Conservation (phyloP, 371 early-diverging fungal species). For the Mucor racemosus region DNA sequence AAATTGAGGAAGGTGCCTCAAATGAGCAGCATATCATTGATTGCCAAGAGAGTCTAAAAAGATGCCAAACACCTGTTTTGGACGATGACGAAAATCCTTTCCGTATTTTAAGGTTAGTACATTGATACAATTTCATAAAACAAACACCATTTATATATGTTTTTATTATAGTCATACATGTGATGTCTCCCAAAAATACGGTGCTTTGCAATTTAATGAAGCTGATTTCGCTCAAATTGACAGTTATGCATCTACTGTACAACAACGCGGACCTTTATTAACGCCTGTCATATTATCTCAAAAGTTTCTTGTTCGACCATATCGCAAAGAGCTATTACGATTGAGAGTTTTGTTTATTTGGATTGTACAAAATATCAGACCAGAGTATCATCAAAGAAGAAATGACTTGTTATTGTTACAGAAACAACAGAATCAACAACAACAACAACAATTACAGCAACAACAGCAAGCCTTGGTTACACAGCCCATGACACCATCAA, state of each 20-base stretch:
- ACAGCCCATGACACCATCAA: conserved; percentile 10
- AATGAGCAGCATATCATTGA: conserved; percentile 30
- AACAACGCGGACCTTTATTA: conserved; percentile 56
- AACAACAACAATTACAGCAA: not conserved
- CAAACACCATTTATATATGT: not conserved
- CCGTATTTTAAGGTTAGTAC: conserved; percentile 32
- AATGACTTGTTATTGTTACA: conserved; percentile 20
- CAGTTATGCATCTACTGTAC: conserved; percentile 59
- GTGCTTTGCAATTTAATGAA: conserved; percentile 22
- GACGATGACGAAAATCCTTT: conserved; percentile 35
- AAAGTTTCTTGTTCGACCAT: conserved; percentile 60
- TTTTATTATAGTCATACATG: conserved; percentile 2
- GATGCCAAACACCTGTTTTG: conserved; percentile 31
- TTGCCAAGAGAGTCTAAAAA: conserved; percentile 27
- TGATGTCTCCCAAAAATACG: not conserved
- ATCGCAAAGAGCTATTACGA: conserved; percentile 50
- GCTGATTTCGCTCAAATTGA: conserved; percentile 56
- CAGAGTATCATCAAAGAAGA: conserved; percentile 33
- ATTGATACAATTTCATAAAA: not conserved
- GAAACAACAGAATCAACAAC: conserved; percentile 7
- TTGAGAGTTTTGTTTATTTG: conserved; percentile 60
- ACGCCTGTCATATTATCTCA: conserved; percentile 58
- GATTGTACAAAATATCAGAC: conserved; percentile 59
- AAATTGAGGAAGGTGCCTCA: conserved; percentile 38
- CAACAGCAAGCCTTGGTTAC: not conserved